Conservation (phyloP, 78 protist genomes). For the Pigoraptor vietnamica region DNA sequence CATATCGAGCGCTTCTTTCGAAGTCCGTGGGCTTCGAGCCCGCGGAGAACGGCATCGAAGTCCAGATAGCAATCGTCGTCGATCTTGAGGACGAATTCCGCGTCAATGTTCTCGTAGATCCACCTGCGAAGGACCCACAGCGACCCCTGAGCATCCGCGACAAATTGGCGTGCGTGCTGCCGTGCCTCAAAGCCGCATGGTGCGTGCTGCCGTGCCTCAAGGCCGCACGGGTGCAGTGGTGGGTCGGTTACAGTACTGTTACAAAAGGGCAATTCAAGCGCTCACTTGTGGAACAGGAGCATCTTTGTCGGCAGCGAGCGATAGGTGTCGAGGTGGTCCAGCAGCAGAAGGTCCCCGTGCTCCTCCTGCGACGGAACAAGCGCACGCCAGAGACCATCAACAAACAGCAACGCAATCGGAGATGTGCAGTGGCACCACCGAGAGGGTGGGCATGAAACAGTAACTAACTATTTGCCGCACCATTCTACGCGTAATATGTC, state of each 20-base stretch:
- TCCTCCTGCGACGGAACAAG: neutral
- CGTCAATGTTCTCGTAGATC: neutral
- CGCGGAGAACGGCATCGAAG: neutral
- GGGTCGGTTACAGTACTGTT: too few species aligned
- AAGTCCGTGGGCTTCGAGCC: neutral
- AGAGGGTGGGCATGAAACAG: too few species aligned
- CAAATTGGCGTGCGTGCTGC: neutral
- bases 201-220: neutral
- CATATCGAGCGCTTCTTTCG: neutral
- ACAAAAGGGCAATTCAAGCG: neutral
- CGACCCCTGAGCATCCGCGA: too few species aligned
- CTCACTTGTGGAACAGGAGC: neutral
- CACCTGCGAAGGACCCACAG: neutral
- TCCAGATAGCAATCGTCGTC: neutral
- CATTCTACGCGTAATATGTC: too few species aligned
- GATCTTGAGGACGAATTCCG: neutral
- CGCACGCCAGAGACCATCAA: neutral
- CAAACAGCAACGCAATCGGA: neutral
- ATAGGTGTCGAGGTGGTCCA: neutral
- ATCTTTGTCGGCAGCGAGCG: neutral
- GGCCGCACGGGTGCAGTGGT: neutral
- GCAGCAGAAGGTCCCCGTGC: neutral
- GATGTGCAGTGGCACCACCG: neutral
- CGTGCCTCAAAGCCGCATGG: neutral
- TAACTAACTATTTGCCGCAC: too few species aligned